A percentile compares a stretch with the other conserved stretches of the same genome.
Conservation (phyloP, 768 basidiomycete genomes). For the Tubosaeta sp. region DNA sequence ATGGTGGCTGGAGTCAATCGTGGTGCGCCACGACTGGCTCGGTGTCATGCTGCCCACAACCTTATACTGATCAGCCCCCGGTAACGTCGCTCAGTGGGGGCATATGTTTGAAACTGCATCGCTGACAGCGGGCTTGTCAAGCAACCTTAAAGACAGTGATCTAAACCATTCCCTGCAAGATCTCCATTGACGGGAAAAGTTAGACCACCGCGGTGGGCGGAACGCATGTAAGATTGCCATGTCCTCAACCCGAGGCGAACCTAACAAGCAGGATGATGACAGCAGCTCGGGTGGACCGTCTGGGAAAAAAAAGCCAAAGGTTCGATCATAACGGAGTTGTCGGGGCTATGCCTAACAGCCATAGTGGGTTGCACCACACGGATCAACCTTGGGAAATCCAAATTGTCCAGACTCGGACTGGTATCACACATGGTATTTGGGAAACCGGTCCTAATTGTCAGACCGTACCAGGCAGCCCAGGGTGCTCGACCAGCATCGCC, state of each 20-base stretch:
- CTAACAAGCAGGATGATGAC: conserved; percentile 5
- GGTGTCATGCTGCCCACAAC: conserved; percentile 3
- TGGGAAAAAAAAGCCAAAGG: conserved; percentile 14
- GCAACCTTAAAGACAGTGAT: neutral
- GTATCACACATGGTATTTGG: conserved; percentile 5
- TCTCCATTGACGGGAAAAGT: conserved; percentile 6
- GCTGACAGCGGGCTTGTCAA: neutral
- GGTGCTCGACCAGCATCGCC: conserved; percentile 21
- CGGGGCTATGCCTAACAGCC: conserved; percentile 25
- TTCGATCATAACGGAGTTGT: conserved; percentile 29
- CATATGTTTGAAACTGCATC: conserved; percentile 1
- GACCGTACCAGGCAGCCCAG: conserved; percentile 8
- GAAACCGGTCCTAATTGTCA: conserved; percentile 20
- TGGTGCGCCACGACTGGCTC: conserved; percentile 14
- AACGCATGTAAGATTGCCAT: conserved; percentile 1
- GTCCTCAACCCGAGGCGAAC: conserved; percentile 7
- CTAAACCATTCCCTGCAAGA: conserved; percentile 11
- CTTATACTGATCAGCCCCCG: conserved; percentile 11
- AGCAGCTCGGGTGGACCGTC: conserved; percentile 9
- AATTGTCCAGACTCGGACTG: conserved; percentile 7
- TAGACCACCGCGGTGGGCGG: conserved; percentile 1
- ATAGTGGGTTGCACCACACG: conserved; percentile 15
- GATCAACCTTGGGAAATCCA: conserved; percentile 4
- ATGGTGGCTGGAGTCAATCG: neutral
- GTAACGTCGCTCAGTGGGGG: conserved; percentile 3